These are phyloP conservation scores for Rosa multiflora DNA, from an alignment of 306 rosid species.

Conservation along the genomic window DNA sequence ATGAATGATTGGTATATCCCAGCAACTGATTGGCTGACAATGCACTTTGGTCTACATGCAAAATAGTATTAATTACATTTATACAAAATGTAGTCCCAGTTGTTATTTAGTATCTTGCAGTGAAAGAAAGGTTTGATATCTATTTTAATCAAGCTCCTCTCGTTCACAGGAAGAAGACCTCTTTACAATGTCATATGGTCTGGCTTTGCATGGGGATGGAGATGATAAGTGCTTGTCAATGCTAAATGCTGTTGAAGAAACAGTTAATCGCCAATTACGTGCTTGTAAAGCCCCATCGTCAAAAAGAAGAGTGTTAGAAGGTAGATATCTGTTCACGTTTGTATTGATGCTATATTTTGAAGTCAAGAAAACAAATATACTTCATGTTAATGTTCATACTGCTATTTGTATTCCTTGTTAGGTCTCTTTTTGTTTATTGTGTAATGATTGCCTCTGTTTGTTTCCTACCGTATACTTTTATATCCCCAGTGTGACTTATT, in stretches of 20 bases:
- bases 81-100: not conserved
- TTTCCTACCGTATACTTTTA: slow-evolving; percentile 3
- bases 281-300: slow-evolving; percentile 75
- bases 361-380: not conserved
- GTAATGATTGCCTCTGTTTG: not conserved
- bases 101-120: slow-evolving; percentile 3
- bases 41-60: slow-evolving; percentile 3
- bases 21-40: not conserved
- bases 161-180: slow-evolving; percentile 89
- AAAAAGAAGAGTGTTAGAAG: slow-evolving; percentile 65
- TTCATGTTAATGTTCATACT: not conserved
- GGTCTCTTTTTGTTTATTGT: not conserved
- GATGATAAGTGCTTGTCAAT: slow-evolving; percentile 80
- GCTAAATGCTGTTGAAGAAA: slow-evolving; percentile 92
- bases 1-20: not conserved
- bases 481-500: not conserved
- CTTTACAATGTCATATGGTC: slow-evolving; percentile 88
- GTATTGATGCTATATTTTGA: not conserved
- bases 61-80: not conserved
- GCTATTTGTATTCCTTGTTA: not conserved
- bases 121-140: not conserved
- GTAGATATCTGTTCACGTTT: slow-evolving; percentile 21
- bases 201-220: slow-evolving; percentile 80
- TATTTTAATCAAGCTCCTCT: slow-evolving; percentile 21
- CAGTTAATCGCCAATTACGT: slow-evolving; percentile 84